Evolutionary conservation across 352 stramenopile genomes (phyloP), one percentile per base, ranked within the genome.

Genomic region (Aphanomyces invadans): DNA sequence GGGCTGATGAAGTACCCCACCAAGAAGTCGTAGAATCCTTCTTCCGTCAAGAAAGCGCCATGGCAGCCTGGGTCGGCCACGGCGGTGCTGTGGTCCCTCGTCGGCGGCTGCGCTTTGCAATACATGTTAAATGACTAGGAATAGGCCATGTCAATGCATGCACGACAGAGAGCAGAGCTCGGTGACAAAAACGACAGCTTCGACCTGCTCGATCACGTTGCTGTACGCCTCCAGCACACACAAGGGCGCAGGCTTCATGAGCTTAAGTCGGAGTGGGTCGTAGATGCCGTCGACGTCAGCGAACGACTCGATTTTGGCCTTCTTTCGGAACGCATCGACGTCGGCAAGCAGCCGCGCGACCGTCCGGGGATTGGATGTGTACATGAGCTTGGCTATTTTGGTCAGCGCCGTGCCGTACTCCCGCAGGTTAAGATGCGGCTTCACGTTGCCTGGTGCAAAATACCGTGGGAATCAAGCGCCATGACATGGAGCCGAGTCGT

Each of bases 1-100:
- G 87, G 80, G 70, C 88, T 88, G 69, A 89, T 78, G 54, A 92
- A 84, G 59, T 92, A 89, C 9, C 77, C 83, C 46, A 83, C 88
- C 28, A 90, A 73, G 42, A 92, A 92, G 56, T 92, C 80, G 45
- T 88, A 70, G 63, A 92, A 88, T 0, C 80, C 81, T 15, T 89
- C 78, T 12, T 89, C 56, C 25, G 80, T 81, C 26, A 90, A 88
- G 49, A 42, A 15, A 42, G 7, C 59, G 70, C 7, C 75, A n/a
- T n/a, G n/a, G n/a, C n/a, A n/a, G n/a, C n/a, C n/a, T n/a, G n/a
- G n/a, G n/a, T n/a, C 67, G 11, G 68, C 39, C 25, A 31, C 32
- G 62, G n/a, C 31, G 65, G 57, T 45, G 26, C 55, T 12, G 19
- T n/a, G 11, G 49, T 54, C 60, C 0, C 53, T 59, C 29, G 65